phyloP scores from a whole-genome alignment of 192 early-diverging fungal species.

The Ramicandelaber brevisporus region DNA sequence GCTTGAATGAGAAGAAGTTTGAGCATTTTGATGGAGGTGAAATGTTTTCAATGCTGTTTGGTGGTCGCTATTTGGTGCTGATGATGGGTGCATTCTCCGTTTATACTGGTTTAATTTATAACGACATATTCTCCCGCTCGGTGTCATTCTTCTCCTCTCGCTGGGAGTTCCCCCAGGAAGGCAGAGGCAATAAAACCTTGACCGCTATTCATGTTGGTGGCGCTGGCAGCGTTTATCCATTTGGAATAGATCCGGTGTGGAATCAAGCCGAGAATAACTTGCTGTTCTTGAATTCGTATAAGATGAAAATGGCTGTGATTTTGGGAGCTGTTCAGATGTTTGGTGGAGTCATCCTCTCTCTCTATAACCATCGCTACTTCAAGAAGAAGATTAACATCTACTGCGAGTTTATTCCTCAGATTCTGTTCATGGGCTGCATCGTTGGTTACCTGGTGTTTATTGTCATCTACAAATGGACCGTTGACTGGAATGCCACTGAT shows the following conservation, averaged over 20 bases:
- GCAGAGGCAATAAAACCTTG: constrained; percentile 25
- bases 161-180: constrained; percentile 44
- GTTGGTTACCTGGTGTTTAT: constrained; percentile 87
- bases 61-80: constrained; percentile 90
- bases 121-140: constrained; percentile 83
- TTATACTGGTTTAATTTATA: constrained; percentile 93
- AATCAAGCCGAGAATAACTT: constrained; percentile 80
- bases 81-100: constrained; percentile 96
- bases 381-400: constrained; percentile 53
- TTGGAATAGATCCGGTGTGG: constrained; percentile 89
- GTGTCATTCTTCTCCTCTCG: constrained; percentile 49
- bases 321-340: constrained; percentile 94
- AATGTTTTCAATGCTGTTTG: constrained; percentile 63
- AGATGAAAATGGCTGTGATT: constrained; percentile 98
- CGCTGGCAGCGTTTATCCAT: constrained; percentile 36
- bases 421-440: constrained; percentile 75
- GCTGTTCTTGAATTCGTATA: constrained; percentile 95
- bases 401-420: constrained; percentile 78
- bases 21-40: constrained; percentile 49
- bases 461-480: constrained; percentile 91
- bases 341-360: constrained; percentile 71
- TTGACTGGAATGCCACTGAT: constrained; percentile 63
- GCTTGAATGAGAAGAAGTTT: constrained; percentile 55
- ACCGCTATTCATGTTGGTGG: constrained; percentile 28
- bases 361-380: constrained; percentile 81